These are phyloP conservation scores for Colletotrichum horii DNA, from an alignment of 2,329 filamentous ascomycete species.

Conservation along the genomic window DNA sequence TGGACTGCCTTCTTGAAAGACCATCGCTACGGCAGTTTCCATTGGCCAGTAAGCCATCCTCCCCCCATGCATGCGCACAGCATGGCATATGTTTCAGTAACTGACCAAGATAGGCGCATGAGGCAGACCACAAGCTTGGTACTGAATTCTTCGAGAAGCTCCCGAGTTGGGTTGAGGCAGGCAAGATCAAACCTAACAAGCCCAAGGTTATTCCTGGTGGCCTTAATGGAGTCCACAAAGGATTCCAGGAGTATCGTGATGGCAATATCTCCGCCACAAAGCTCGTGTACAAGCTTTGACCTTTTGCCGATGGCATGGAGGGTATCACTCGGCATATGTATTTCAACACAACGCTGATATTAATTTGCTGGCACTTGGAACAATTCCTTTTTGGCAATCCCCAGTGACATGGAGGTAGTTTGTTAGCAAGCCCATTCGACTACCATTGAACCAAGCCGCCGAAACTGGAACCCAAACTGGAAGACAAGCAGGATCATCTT, in stretches of 20 bases:
- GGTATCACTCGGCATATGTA: no score
- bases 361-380: no score
- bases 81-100: fast-evolving
- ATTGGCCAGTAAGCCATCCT: conserved; percentile 38
- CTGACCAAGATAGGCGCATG: conserved; percentile 29
- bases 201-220: conserved; percentile 32
- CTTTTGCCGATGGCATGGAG: no score
- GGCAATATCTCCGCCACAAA: conserved; percentile 43
- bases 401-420: no score
- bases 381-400: no score
- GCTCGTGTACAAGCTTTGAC: conserved; percentile 41
- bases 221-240: conserved; percentile 34
- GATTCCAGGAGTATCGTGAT: conserved; percentile 42
- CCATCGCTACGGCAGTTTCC: conserved; percentile 37
- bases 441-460: no score
- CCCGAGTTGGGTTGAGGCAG: conserved; percentile 34
- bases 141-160: conserved; percentile 41
- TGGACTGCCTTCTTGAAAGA: conserved; percentile 47
- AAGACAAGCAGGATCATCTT: no score
- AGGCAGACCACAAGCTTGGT: conserved; percentile 39
- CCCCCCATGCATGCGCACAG: fast-evolving
- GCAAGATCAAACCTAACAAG: conserved; percentile 39
- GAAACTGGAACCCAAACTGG: no score
- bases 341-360: no score
- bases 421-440: no score